These are phyloP conservation scores for Berberis thunbergii DNA, from an alignment of 164 flowering plant species.

Conservation along the genomic window DNA sequence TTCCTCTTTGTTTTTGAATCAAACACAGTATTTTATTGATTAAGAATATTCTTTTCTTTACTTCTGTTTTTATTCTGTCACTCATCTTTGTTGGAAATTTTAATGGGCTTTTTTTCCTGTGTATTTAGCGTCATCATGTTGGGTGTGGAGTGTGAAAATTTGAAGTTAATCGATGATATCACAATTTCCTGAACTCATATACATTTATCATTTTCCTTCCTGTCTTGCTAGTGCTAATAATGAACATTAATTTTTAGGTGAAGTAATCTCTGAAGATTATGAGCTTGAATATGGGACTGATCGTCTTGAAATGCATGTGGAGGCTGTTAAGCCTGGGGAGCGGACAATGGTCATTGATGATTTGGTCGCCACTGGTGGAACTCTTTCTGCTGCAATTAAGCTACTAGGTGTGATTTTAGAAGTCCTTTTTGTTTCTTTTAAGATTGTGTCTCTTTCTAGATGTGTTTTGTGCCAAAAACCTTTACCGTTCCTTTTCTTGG, in stretches of 20 bases:
- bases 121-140: too few relatives aligned
- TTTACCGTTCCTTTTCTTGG: neutral
- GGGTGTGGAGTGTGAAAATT: too few relatives aligned
- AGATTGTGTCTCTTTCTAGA: neutral
- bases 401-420: constrained; percentile 52
- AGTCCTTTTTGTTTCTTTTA: neutral
- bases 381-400: constrained; percentile 72
- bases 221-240: neutral
- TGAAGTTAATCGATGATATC: too few relatives aligned
- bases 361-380: constrained; percentile 93
- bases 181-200: too few relatives aligned
- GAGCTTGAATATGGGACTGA: constrained; percentile 87
- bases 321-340: constrained; percentile 75
- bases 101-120: too few relatives aligned
- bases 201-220: too few relatives aligned
- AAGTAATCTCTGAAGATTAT: constrained; percentile 71
- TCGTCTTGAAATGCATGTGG: constrained; percentile 85
- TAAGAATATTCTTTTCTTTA: too few relatives aligned
- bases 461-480: neutral
- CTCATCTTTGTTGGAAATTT: too few relatives aligned
- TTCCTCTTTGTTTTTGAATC: too few relatives aligned
- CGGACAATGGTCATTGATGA: constrained; percentile 78
- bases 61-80: too few relatives aligned
- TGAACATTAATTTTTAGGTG: constrained; percentile 28
- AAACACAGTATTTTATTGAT: too few relatives aligned